Evolutionary conservation across 495 filamentous ascomycete species (phyloP), one percentile per base, ranked within the genome.

Genomic region (Talaromyces adpressus): DNA sequence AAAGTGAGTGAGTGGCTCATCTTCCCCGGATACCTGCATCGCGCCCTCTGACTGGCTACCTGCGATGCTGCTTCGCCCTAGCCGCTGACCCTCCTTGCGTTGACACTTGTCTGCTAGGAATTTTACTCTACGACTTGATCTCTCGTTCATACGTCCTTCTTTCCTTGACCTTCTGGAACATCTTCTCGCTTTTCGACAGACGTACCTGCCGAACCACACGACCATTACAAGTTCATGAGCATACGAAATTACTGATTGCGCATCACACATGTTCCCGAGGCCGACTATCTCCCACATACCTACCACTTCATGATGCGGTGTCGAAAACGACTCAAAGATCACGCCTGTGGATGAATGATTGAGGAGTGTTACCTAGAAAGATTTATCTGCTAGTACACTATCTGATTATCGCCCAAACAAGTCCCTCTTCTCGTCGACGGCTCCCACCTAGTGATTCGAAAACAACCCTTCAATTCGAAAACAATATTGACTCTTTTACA

Each of bases 281-380:
- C 23, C 14, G 53, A 27, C 53, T 27, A 12, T n/a, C 27, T 32
- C 30, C n/a, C 30, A 32, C 56, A 25, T 32, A 32, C 30, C 30
- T 7, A 32, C 62, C 62, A 59, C 25, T 52, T 60, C 77, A 81
- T 76, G 71, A 81, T 81, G 78, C 73, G 76, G 78, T 79, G 76
- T 77, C 76, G 77, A 71, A 81, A 79, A 77, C 77, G 77, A 34
- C 77, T 75, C 68, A 79, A 79, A 71, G 71, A 77, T 68, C 70
- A 77, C 77, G 76, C 72, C 75, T 62, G 41, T 64, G 73, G 73
- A 73, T 77, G 73, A 81, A 67, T 72, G 56, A 49, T 61, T 66
- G 69, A 64, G 65, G 53, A 67, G 65, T 70, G 61, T 67, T 63
- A 71, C 66, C 66, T 70, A 47, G 29, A 11, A 71, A 36, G 59